phyloP scores from a whole-genome alignment of 2,329 filamentous ascomycete species.

The Fusarium haematococcum region DNA sequence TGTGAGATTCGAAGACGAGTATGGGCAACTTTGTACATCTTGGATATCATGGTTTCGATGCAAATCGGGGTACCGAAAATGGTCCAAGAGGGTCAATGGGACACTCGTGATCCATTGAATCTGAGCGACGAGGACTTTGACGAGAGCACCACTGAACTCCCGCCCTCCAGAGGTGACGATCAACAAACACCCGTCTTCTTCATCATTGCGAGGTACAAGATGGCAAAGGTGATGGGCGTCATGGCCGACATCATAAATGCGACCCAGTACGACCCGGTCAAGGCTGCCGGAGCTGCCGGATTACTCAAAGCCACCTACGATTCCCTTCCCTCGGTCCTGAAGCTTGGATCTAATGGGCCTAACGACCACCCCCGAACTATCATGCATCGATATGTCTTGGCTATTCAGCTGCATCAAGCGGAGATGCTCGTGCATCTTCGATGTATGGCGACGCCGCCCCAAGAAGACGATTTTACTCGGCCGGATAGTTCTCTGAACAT shows the following conservation, averaged over 20 bases:
- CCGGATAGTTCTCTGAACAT: background rate
- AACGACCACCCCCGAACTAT: background rate
- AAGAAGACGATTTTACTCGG: background rate
- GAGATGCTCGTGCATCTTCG: background rate
- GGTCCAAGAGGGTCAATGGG: conserved; percentile 10
- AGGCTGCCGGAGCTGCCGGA: background rate
- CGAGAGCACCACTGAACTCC: background rate
- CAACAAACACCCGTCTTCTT: background rate
- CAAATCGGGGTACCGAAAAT: conserved; percentile 11
- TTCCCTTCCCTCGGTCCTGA: background rate
- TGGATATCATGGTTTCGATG: conserved; percentile 3
- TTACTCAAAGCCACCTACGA: background rate
- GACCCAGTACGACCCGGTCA: background rate
- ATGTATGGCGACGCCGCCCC: background rate
- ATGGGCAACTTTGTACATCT: background rate
- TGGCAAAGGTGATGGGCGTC: conserved; percentile 5
- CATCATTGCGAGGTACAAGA: conserved; percentile 1
- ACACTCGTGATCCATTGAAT: conserved; percentile 3
- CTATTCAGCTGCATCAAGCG: background rate
- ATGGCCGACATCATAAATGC: conserved; percentile 4
- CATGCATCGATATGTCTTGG: background rate
- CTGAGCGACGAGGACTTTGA: conserved; percentile 10
- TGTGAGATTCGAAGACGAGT: conserved; percentile 16
- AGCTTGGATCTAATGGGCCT: background rate
- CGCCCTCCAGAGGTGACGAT: background rate